These are phyloP conservation scores for Berkeleyomyces rouxiae DNA, from an alignment of 2,329 filamentous ascomycete species.

Conservation along the genomic window DNA sequence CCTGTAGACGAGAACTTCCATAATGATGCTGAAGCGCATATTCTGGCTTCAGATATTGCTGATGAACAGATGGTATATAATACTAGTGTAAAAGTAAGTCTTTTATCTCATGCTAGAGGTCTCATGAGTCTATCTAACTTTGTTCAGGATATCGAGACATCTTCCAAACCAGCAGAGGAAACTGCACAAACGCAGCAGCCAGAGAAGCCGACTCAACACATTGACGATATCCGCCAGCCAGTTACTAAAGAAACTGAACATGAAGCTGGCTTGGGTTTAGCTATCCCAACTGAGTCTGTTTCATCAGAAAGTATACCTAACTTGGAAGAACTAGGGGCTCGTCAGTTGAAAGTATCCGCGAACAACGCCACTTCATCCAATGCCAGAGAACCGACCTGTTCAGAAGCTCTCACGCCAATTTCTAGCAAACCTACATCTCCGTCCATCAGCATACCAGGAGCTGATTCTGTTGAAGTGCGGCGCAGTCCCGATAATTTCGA, in stretches of 20 bases:
- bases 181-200: background rate
- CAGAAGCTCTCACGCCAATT: background rate
- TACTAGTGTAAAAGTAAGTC: background rate
- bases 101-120: background rate
- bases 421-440: background rate
- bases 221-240: background rate
- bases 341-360: background rate
- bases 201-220: background rate
- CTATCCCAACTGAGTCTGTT: background rate
- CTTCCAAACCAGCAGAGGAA: background rate
- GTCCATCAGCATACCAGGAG: background rate
- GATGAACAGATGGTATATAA: background rate
- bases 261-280: background rate
- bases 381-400: background rate
- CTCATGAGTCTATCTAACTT: background rate
- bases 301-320: background rate
- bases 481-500: background rate
- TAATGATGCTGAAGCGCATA: background rate
- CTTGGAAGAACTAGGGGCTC: background rate
- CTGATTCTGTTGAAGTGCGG: background rate
- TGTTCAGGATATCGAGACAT: background rate
- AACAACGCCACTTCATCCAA: background rate
- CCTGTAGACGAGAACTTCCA: background rate
- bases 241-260: background rate
- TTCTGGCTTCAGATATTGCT: background rate